A percentile compares a stretch with the other conserved stretches of the same genome.
These are phyloP conservation scores for Solanum corneliomulleri DNA, from an alignment of 257 asterid genomes.

Conservation along the genomic window DNA sequence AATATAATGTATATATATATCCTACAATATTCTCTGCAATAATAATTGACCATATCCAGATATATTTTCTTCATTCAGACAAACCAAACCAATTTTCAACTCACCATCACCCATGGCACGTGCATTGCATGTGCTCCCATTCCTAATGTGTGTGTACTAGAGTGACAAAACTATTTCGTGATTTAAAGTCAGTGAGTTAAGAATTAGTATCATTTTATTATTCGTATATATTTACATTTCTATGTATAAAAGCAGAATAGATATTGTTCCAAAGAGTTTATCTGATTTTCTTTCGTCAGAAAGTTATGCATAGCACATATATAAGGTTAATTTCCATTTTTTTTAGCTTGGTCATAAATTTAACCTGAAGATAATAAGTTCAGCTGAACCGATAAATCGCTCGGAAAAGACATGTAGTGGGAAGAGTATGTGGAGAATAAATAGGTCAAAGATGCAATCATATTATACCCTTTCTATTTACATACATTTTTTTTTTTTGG, in stretches of 20 bases:
- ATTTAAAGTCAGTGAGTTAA: neutral
- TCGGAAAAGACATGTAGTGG: neutral
- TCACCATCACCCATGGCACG: slow-evolving; percentile 7
- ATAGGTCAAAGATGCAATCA: slow-evolving; percentile 3
- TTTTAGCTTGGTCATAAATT: rapidly evolving
- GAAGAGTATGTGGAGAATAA: neutral
- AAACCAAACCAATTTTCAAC: slow-evolving; percentile 1
- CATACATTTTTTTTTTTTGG: neutral
- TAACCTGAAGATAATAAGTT: rapidly evolving
- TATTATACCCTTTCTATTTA: neutral
- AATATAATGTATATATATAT: neutral
- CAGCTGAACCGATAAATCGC: too few species aligned
- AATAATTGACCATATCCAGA: neutral
- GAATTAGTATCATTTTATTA: neutral
- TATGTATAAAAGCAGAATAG: neutral
- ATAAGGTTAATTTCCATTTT: neutral
- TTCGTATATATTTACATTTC: too few species aligned
- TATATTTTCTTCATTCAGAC: neutral
- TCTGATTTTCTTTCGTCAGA: neutral
- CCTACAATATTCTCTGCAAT: neutral
- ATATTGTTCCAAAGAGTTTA: neutral
- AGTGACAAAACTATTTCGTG: neutral
- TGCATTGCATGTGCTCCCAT: slow-evolving; percentile 22
- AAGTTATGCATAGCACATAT: neutral
- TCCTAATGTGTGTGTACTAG: neutral